Base-by-base conservation (phyloP, 805 yeast species). In the Lipomyces sp. region DNA sequence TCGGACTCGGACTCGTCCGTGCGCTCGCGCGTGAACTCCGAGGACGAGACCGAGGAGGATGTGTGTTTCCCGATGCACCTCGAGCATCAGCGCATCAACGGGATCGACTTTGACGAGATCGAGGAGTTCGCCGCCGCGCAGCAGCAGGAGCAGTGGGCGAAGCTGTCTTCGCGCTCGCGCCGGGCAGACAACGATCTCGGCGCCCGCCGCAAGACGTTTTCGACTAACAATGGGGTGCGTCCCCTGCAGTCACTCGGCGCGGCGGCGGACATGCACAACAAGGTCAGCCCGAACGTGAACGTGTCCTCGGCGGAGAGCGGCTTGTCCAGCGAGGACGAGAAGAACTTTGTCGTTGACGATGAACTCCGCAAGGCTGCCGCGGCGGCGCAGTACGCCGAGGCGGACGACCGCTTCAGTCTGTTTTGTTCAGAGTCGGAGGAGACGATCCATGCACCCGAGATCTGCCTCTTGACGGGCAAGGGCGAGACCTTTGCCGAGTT, bases 41-140 rank as follows among this genome's bases (percentile, higher is more conserved):
- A 49, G 3, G 95, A 86, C 61, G 96, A 89, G 64, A 88, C 96
- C 0, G 98, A 91, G 63, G 96, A 88, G 65, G 98, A 91, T 76
- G 98, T 91, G 39, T 91, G 98, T 74, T 90, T 90, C 69, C 98
- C 98, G 1, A 84, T 88, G 87, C 84, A 83, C 53, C 80, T 77
- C 49, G 72, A 74, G 13, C 73, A 79, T 44, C 50, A 45, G 23
- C 59, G 79, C 38, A 50, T 50, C 22, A 82, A 81, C 53, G 96
- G 95, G 16, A 86, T 93, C 59, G 96, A 91, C 68, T 88, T 91
- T 63, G 88, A 82, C 63, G 97, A 89, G 63, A 78, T 91, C 59
- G 96, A 87, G 51, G 93, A 85, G 60, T 87, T 84, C 63, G 81
- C 58, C 13, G 59, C 58, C 19, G 49, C 26, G 23, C 59, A 56